A percentile compares a stretch with the other conserved stretches of the same genome.
Evolutionary conservation across 2,329 filamentous ascomycete species (phyloP).

Genomic region (Cucurbitaria berberidis): DNA sequence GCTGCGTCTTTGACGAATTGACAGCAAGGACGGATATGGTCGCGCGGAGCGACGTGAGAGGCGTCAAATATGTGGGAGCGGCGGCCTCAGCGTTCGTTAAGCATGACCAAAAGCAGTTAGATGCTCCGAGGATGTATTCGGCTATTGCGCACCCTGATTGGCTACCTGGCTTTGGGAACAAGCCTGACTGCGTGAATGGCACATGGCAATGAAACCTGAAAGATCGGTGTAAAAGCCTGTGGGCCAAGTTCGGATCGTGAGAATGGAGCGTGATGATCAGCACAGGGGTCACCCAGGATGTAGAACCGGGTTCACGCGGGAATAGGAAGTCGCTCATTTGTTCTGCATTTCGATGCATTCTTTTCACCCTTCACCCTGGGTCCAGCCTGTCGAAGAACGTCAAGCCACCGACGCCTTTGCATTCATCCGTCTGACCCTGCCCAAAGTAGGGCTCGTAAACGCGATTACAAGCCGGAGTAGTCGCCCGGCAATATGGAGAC

Average conservation of each 20-base stretch:
- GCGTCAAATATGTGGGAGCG: slow-evolving; percentile 27
- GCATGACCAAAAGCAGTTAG: slow-evolving; percentile 31
- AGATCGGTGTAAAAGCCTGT: slow-evolving; percentile 17
- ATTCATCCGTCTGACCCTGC: slow-evolving; percentile 13
- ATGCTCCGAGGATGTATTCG: slow-evolving; percentile 24
- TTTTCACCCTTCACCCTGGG: background rate
- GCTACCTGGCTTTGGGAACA: slow-evolving; percentile 14
- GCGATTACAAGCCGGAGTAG: slow-evolving; percentile 10
- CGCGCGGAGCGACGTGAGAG: slow-evolving; percentile 29
- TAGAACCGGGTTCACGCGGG: slow-evolving; percentile 23
- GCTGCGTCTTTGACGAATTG: slow-evolving; percentile 17
- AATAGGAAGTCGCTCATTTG: slow-evolving; percentile 8
- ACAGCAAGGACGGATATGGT: slow-evolving; percentile 9
- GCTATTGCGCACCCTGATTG: slow-evolving; percentile 34
- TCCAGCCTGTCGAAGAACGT: slow-evolving; percentile 10
- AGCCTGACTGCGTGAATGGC: slow-evolving; percentile 27
- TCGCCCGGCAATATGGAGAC: slow-evolving; percentile 31
- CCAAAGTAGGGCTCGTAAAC: slow-evolving; percentile 12
- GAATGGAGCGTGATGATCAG: slow-evolving; percentile 21
- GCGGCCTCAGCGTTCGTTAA: slow-evolving; percentile 41
- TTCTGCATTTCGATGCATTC: slow-evolving; percentile 6
- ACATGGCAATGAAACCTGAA: slow-evolving; percentile 35
- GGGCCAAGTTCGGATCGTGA: slow-evolving; percentile 15
- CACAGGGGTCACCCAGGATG: slow-evolving; percentile 10
- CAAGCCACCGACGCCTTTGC: slow-evolving; percentile 15